Conservation (phyloP, 495 filamentous ascomycete genomes). For the Tuber brumale region DNA sequence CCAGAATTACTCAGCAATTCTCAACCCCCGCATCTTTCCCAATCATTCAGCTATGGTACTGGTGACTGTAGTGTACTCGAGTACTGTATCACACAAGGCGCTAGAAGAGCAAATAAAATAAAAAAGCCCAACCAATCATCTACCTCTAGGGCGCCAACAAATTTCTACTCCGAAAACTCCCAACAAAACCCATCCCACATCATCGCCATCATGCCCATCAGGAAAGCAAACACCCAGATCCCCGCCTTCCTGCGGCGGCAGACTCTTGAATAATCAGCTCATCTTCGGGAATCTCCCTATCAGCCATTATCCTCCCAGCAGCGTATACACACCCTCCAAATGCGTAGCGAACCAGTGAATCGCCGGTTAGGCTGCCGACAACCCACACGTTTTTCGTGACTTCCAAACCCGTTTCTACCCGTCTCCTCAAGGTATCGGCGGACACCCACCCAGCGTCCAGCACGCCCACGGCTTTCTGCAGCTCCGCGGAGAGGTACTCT, state of each 20-base stretch:
- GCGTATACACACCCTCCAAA: conserved; percentile 57
- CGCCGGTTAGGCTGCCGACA: conserved; percentile 59
- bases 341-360: conserved; percentile 59
- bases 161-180: neutral
- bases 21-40: neutral
- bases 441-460: conserved; percentile 47
- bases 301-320: conserved; percentile 49
- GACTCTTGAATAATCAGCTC: neutral
- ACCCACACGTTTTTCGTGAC: conserved; percentile 54
- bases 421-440: conserved; percentile 52
- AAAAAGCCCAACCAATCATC: neutral
- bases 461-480: conserved; percentile 51
- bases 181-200: neutral
- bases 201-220: neutral
- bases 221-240: neutral
- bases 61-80: neutral
- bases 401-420: conserved; percentile 52
- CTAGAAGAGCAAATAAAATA: neutral
- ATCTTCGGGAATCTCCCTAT: neutral
- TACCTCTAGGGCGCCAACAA: neutral
- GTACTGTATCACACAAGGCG: neutral
- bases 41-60: neutral
- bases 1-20: neutral
- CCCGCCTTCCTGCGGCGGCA: neutral
- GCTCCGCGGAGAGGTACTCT: conserved; percentile 49